These are phyloP conservation scores for Phylloporus arenicola DNA, from an alignment of 768 basidiomycete genomes.

Conservation along the genomic window DNA sequence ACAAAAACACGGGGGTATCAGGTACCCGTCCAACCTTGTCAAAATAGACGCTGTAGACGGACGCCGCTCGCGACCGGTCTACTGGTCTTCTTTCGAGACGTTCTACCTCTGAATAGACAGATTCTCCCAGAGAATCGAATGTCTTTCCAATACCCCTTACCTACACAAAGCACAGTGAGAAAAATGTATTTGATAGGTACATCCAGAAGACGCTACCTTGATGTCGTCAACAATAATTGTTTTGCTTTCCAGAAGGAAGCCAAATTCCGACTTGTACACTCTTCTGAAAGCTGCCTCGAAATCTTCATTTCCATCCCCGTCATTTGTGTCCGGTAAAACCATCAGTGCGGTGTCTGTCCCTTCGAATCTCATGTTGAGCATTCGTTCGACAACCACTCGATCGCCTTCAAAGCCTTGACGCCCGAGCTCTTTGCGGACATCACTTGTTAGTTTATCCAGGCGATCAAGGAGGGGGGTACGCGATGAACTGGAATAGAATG, in stretches of 20 bases:
- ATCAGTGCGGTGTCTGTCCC: constrained; percentile 92
- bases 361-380: constrained; percentile 90
- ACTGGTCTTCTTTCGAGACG: constrained; percentile 41
- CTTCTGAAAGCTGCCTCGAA: constrained; percentile 77
- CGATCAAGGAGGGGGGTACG: constrained; percentile 51
- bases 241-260: constrained; percentile 85
- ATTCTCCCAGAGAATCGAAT: constrained; percentile 72
- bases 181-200: neutral
- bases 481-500: constrained; percentile 63
- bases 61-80: constrained; percentile 41
- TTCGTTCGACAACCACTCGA: constrained; percentile 70
- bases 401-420: constrained; percentile 77
- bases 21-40: constrained; percentile 70
- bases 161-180: constrained; percentile 27
- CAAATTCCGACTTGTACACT: constrained; percentile 82
- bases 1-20: constrained; percentile 74
- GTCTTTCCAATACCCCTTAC: constrained; percentile 91
- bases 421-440: constrained; percentile 62
- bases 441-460: constrained; percentile 59
- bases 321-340: constrained; percentile 54
- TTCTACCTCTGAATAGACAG: constrained; percentile 71
- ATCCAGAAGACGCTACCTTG: constrained; percentile 46
- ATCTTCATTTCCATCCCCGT: constrained; percentile 58
- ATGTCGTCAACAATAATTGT: constrained; percentile 85
- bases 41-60: constrained; percentile 70